phyloP scores from a whole-genome alignment of 2,329 filamentous ascomycete species.

The Diplodia intermedia region DNA sequence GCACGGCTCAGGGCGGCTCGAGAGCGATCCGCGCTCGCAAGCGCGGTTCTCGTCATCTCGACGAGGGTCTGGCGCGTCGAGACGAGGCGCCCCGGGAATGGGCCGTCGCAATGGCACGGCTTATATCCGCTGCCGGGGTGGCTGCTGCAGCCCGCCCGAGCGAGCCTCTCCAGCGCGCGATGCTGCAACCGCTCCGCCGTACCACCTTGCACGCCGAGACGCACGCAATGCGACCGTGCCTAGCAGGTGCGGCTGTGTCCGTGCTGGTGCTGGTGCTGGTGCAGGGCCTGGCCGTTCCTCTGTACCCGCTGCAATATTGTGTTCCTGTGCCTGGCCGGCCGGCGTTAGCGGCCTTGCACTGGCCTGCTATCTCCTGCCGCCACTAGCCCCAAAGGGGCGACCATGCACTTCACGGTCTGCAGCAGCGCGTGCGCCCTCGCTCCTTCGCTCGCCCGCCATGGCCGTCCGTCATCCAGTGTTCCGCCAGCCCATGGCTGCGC shows the following conservation, averaged over 20 bases:
- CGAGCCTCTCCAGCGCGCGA: neutral
- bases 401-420: constrained; percentile 24
- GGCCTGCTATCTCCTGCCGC: constrained; percentile 14
- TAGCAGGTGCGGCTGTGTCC: constrained; percentile 1
- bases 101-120: constrained; percentile 1
- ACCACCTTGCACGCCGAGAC: constrained; percentile 18
- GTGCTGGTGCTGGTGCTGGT: neutral
- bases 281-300: neutral
- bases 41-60: constrained; percentile 20
- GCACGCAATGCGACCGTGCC: constrained; percentile 24
- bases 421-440: constrained; percentile 4
- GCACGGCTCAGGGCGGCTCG: constrained; percentile 26
- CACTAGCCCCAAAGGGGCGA: constrained; percentile 15
- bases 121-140: constrained; percentile 21
- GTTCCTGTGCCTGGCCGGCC: constrained; percentile 28
- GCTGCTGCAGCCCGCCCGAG: neutral
- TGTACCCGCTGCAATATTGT: constrained; percentile 6
- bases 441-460: constrained; percentile 15
- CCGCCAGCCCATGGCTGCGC: neutral
- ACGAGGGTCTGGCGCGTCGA: constrained; percentile 18
- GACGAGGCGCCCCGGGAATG: constrained; percentile 26
- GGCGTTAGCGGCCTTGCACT: constrained; percentile 20
- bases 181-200: constrained; percentile 19
- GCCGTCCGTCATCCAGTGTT: constrained; percentile 14
- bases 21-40: constrained; percentile 22